Evolutionary conservation across 129 eudicot genomes (phyloP).

Genomic region (Pulicaria dysenterica): DNA sequence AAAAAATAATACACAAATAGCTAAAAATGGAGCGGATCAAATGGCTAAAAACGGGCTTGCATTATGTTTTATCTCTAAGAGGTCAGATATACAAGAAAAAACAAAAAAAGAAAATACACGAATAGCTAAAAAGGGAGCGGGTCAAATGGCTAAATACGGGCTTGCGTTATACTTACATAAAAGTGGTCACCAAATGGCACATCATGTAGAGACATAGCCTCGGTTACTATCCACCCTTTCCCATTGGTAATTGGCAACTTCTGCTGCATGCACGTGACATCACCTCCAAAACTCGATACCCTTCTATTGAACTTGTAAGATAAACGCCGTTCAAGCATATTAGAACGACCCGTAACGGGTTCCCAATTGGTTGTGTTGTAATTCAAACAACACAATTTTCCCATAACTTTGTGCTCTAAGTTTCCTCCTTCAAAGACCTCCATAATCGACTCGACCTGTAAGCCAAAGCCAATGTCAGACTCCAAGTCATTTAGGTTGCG

Average conservation of each 20-base stretch:
- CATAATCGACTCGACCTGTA: conserved; percentile 66
- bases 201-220: conserved; percentile 64
- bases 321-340: conserved; percentile 55
- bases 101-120: too few relatives aligned
- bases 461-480: background rate
- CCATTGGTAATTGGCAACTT: conserved; percentile 39
- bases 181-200: conserved; percentile 79
- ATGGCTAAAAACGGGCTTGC: too few relatives aligned
- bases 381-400: conserved; percentile 64
- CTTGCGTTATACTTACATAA: conserved; percentile 47
- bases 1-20: too few relatives aligned
- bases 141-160: too few relatives aligned
- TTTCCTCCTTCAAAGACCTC: conserved; percentile 76
- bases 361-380: conserved; percentile 75
- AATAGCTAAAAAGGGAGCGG: too few relatives aligned
- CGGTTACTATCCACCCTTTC: conserved; percentile 66
- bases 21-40: too few relatives aligned
- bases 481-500: background rate
- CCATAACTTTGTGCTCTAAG: conserved; percentile 80
- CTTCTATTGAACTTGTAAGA: conserved; percentile 64
- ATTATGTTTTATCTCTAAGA: too few relatives aligned
- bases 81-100: too few relatives aligned
- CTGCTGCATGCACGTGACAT: conserved; percentile 71
- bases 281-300: conserved; percentile 89
- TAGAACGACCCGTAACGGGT: conserved; percentile 21